Percentiles rank a stretch among this genome's conserved stretches.
Evolutionary conservation across 2,329 filamentous ascomycete species (phyloP).

Genomic region (Fusarium bulbicola): DNA sequence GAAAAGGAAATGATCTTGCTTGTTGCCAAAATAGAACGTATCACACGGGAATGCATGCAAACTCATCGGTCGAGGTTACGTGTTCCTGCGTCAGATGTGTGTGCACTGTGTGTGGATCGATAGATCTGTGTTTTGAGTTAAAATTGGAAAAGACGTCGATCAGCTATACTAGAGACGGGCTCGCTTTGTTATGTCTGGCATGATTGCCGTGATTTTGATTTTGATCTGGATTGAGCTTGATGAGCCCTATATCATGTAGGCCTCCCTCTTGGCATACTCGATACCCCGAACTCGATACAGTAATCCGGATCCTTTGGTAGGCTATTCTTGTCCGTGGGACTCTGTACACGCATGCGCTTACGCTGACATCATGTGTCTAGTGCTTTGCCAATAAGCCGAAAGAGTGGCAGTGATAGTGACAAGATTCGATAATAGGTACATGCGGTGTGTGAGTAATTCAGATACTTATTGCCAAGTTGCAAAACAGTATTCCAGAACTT

Average conservation of each 20-base stretch:
- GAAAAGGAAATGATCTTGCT: neutral
- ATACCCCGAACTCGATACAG: neutral
- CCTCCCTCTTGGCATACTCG: neutral
- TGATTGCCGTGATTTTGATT: neutral
- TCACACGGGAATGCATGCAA: conserved; percentile 5
- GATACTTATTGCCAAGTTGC: conserved; percentile 8
- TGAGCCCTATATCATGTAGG: conserved; percentile 2
- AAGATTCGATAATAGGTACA: neutral
- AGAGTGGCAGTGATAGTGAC: neutral
- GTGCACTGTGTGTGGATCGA: conserved; percentile 10
- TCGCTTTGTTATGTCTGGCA: conserved; percentile 11
- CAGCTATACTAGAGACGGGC: conserved; percentile 10
- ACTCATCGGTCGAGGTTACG: conserved; percentile 4
- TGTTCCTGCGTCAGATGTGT: conserved; percentile 24
- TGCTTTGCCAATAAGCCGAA: neutral
- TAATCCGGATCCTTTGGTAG: neutral
- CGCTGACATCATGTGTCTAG: neutral
- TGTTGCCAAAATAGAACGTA: conserved; percentile 10
- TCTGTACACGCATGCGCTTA: neutral
- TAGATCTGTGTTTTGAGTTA: conserved; percentile 16
- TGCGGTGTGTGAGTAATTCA: neutral
- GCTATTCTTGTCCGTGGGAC: neutral
- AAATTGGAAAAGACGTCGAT: conserved; percentile 20
- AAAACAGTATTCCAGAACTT: conserved; percentile 6
- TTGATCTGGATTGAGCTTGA: conserved; percentile 5